Evolutionary conservation across 495 filamentous ascomycete genomes (phyloP).

Genomic region (Oleoguttula mirabilis): DNA sequence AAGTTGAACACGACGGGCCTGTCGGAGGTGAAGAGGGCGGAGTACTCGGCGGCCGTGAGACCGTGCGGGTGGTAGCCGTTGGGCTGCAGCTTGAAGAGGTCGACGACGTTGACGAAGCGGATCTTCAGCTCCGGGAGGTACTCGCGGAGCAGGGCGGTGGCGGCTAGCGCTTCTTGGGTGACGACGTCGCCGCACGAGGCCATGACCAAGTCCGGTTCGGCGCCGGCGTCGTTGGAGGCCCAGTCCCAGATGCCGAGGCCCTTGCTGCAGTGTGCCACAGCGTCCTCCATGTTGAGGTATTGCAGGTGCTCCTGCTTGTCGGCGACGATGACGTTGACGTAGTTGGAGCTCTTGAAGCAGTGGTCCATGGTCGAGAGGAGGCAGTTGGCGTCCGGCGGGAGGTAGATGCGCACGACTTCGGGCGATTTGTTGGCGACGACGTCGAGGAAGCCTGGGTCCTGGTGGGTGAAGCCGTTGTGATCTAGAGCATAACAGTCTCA

Average conservation of each 20-base stretch:
- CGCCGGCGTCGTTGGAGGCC: conserved; percentile 43
- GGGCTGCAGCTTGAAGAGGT: conserved; percentile 62
- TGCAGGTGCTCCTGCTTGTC: conserved; percentile 69
- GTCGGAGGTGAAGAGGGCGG: conserved; percentile 52
- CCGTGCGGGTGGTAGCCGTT: conserved; percentile 55
- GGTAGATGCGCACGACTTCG: conserved; percentile 63
- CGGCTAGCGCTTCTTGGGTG: conserved; percentile 57
- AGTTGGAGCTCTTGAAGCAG: conserved; percentile 55
- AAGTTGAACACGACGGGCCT: conserved; percentile 67
- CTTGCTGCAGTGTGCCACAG: conserved; percentile 59
- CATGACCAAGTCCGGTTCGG: conserved; percentile 58
- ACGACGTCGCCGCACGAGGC: conserved; percentile 58
- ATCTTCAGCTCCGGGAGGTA: conserved; percentile 54
- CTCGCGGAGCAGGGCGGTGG: conserved; percentile 51
- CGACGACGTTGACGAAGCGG: conserved; percentile 63
- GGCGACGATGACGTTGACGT: conserved; percentile 64
- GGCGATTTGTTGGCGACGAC: conserved; percentile 64
- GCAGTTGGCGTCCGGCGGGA: conserved; percentile 63
- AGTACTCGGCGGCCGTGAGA: conserved; percentile 47
- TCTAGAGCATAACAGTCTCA: too few species aligned
- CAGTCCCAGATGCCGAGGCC: conserved; percentile 49
- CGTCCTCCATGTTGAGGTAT: conserved; percentile 54
- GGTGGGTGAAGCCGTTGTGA: conserved; percentile 70
- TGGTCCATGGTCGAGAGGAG: conserved; percentile 57
- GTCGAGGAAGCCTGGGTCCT: conserved; percentile 65